Evolutionary conservation across 768 basidiomycete species (phyloP).

Genomic region (Termitomyces sp.): DNA sequence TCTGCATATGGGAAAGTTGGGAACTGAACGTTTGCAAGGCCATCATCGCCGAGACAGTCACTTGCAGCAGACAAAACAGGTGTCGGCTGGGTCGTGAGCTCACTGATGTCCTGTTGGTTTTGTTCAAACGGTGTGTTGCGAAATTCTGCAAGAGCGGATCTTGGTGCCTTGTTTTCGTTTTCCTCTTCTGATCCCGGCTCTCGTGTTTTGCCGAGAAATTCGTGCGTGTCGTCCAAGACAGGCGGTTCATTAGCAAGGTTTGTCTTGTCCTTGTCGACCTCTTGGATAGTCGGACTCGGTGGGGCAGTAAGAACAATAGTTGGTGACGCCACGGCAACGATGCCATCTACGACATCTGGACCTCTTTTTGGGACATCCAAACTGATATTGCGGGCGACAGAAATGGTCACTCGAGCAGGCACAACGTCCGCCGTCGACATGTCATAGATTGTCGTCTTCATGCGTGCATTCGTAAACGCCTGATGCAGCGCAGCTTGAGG

Average conservation of each 20-base stretch:
- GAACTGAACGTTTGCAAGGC: background rate
- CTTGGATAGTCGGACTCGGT: slow-evolving; percentile 1
- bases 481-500: background rate
- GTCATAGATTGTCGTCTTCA: slow-evolving; percentile 18
- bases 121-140: background rate
- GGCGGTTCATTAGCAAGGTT: background rate
- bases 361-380: background rate
- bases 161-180: background rate
- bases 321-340: slow-evolving; percentile 2
- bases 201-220: background rate
- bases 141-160: slow-evolving; percentile 1
- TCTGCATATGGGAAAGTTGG: background rate
- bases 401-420: background rate
- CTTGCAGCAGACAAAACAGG: background rate
- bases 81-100: background rate
- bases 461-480: slow-evolving; percentile 1
- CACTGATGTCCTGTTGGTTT: background rate
- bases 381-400: background rate
- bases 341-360: background rate
- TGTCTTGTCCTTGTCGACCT: background rate
- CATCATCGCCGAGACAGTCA: background rate
- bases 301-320: slow-evolving; percentile 15
- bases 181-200: background rate
- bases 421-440: slow-evolving; percentile 10
- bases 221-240: background rate